phyloP scores from a whole-genome alignment of 768 basidiomycete species.

The Holtermanniella nyarrowii region DNA sequence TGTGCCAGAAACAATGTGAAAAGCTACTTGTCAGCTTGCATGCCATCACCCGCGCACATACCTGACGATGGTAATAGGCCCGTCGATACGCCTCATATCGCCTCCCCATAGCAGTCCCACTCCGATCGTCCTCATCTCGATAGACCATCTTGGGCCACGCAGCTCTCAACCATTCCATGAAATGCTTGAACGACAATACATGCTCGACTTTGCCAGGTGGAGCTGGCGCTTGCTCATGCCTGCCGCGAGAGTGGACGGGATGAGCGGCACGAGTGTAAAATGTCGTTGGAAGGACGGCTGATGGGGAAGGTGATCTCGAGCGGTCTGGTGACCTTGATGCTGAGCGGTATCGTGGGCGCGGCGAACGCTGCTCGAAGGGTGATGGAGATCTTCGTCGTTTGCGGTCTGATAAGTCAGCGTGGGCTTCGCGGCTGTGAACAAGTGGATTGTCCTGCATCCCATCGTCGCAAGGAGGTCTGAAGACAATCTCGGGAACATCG shows the following conservation, averaged over 20 bases:
- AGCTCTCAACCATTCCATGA: background rate
- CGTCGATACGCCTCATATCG: conserved; percentile 93
- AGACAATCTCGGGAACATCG: no score
- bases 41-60: conserved; percentile 43
- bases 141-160: background rate
- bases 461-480: no score
- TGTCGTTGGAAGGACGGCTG: background rate
- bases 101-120: conserved; percentile 31
- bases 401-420: background rate
- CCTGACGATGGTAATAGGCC: conserved; percentile 76
- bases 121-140: background rate
- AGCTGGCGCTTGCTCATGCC: background rate
- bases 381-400: background rate
- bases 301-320: background rate
- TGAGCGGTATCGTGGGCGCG: background rate
- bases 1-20: conserved; percentile 94
- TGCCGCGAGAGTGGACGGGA: background rate
- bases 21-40: conserved; percentile 49
- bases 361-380: background rate
- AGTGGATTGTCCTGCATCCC: no score
- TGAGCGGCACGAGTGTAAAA: background rate
- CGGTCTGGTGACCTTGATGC: background rate
- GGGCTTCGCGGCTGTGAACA: no score
- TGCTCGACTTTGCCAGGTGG: background rate
- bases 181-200: background rate